These are phyloP conservation scores for Trematosphaeria pertusa DNA, from an alignment of 2,329 filamentous ascomycete species.

Conservation along the genomic window DNA sequence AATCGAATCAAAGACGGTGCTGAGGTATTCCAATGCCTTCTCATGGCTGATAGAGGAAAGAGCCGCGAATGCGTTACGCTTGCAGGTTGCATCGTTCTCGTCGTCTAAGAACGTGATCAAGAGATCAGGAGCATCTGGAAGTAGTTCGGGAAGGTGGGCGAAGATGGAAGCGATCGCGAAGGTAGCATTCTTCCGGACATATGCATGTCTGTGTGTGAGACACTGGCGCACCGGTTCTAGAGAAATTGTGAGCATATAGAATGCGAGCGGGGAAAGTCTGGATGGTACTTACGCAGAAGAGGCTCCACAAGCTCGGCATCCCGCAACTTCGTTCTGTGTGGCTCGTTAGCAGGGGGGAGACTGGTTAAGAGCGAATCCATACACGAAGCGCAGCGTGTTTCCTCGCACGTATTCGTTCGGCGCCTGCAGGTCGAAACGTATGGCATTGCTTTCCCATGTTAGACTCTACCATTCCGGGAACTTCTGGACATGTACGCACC, in stretches of 20 bases:
- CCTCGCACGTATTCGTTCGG: slow-evolving; percentile 98
- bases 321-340: slow-evolving; percentile 76
- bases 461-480: slow-evolving; percentile 19
- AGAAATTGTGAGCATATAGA: slow-evolving; percentile 15
- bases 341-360: slow-evolving; percentile 21
- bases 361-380: slow-evolving; percentile 11
- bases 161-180: slow-evolving; percentile 94
- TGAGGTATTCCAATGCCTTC: slow-evolving; percentile 86
- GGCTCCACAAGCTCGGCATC: slow-evolving; percentile 97
- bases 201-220: slow-evolving; percentile 94
- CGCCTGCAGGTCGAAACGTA: slow-evolving; percentile 95
- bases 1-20: slow-evolving; percentile 88
- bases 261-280: not conserved
- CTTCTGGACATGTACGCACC: slow-evolving; percentile 63
- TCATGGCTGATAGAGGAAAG: slow-evolving; percentile 91
- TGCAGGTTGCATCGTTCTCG: slow-evolving; percentile 94
- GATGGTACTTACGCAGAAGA: slow-evolving; percentile 67
- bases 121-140: slow-evolving; percentile 93
- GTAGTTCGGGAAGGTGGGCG: slow-evolving; percentile 86
- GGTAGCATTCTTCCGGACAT: slow-evolving; percentile 97
- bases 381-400: slow-evolving; percentile 94
- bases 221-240: slow-evolving; percentile 81
- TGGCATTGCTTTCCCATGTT: slow-evolving; percentile 77
- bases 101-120: slow-evolving; percentile 87
- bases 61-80: slow-evolving; percentile 95